These are phyloP conservation scores for Apiospora saccharicola DNA, from an alignment of 2,329 filamentous ascomycete species.

Conservation along the genomic window DNA sequence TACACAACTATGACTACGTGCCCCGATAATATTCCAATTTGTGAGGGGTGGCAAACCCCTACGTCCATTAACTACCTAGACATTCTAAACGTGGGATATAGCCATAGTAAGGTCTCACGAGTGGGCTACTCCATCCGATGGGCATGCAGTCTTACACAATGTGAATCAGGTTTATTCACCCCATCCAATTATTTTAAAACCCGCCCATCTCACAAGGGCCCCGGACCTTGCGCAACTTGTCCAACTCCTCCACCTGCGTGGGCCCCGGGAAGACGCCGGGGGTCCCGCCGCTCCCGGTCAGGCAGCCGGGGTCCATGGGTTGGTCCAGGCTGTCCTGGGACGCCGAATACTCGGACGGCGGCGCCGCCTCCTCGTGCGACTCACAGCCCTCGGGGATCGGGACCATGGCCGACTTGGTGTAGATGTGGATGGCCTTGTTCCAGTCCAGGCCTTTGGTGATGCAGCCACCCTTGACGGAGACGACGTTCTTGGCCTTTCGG, in stretches of 20 bases:
- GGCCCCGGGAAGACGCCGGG: conserved; percentile 27
- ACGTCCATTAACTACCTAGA: too few species aligned
- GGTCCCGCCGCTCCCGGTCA: conserved; percentile 45
- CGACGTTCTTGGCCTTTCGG: conserved; percentile 61
- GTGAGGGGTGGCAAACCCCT: too few species aligned
- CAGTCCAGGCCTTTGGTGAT: conserved; percentile 67
- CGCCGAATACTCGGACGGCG: conserved; percentile 50
- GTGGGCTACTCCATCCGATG: too few species aligned
- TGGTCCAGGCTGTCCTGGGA: conserved; percentile 58
- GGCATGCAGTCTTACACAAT: too few species aligned
- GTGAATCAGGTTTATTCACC: too few species aligned
- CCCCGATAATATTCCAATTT: too few species aligned
- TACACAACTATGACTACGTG: too few species aligned
- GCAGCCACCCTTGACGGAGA: conserved; percentile 73
- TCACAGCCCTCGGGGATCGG: conserved; percentile 72
- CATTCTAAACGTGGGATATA: too few species aligned
- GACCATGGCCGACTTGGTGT: conserved; percentile 72
- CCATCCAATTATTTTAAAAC: not conserved
- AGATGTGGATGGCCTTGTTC: conserved; percentile 69
- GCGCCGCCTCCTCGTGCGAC: conserved; percentile 58
- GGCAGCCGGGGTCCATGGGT: conserved; percentile 40
- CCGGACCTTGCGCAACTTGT: not conserved
- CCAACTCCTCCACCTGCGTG: conserved; percentile 6
- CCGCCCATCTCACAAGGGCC: conserved; percentile 42
- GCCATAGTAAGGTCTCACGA: too few species aligned